Evolutionary conservation across 176 grass and related monocot genomes (phyloP), one percentile per base, ranked within the genome.

Genomic region (Zoysia pacifica): DNA sequence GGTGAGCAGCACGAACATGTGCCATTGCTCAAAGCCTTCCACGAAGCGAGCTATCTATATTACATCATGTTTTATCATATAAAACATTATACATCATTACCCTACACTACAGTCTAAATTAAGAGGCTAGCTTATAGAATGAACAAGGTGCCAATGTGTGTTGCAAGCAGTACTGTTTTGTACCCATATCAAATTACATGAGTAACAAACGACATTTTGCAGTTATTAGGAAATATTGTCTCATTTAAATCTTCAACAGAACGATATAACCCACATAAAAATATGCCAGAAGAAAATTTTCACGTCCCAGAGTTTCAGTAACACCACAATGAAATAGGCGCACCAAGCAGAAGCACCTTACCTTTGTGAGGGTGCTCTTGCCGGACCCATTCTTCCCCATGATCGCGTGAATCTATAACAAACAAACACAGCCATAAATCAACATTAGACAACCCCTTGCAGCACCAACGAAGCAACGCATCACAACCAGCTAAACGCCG

Each of bases 331-430:
- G 2, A 52, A 73, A 48, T 51, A 63, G 43, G 11, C 45, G 56
- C 18, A 71, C 2, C 6, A 14, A 81, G 50, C 7, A 60, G 66
- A 52, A 85, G 65, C 65, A 52, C 36, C 44, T 86, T 80, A 94
- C 92, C 90, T 99, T 99, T 43, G 93, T 82, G 70, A 99, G 84
- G 40, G 96, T 99, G 88, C 90, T 95, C 85, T 99, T 99, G 20
- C 96, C 90, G 5, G 96, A 99, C 72, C 96, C 92, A 55, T 99
- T 99, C 65, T 88, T 94, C 37, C 96, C 96, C 92, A 99, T 99
- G 73, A 99, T 81, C 8, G 90, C 92, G 76, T 99, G 90, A 78
- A 99, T 67, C 96, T 99, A 60, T 76, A 40, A 83, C 71, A 66
- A 67, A 35, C 38, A 80, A 47, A 84, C 61, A 65, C 15, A 77